phyloP scores from a whole-genome alignment of 1,284 basidiomycete species.

The Ceraceosorus bombacis region DNA sequence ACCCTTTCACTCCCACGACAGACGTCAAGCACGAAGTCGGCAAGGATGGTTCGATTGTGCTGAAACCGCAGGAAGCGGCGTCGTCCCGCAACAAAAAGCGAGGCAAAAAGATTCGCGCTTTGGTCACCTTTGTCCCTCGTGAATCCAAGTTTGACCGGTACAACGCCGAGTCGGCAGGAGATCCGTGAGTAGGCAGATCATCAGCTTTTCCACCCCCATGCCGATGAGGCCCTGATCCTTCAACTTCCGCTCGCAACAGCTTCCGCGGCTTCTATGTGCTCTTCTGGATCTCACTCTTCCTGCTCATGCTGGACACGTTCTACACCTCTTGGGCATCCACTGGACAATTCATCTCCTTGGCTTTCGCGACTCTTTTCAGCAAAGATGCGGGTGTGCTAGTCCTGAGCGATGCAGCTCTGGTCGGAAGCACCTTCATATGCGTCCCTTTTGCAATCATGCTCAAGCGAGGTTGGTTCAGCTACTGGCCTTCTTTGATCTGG shows the following conservation, averaged over 20 bases:
- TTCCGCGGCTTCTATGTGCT: conserved; percentile 47
- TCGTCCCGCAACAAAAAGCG: conserved; percentile 11
- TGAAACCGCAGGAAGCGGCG: conserved; percentile 24
- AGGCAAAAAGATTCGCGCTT: conserved; percentile 29
- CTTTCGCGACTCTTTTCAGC: conserved; percentile 80
- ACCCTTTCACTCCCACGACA: conserved; percentile 1
- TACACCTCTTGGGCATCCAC: conserved; percentile 49
- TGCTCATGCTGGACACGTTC: conserved; percentile 41
- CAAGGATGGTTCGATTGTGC: conserved; percentile 29
- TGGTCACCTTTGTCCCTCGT: conserved; percentile 35
- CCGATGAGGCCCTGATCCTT: background rate
- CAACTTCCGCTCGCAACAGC: background rate
- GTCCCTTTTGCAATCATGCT: conserved; percentile 63
- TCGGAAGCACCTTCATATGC: conserved; percentile 64
- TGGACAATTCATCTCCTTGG: conserved; percentile 67
- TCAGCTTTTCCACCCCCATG: too few species aligned
- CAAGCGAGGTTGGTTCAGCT: conserved; percentile 54
- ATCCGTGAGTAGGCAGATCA: conserved; percentile 13
- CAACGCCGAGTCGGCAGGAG: conserved; percentile 20
- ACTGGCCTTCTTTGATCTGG: conserved; percentile 22
- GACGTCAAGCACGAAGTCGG: conserved; percentile 25
- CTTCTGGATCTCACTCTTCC: conserved; percentile 44
- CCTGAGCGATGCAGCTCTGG: conserved; percentile 72
- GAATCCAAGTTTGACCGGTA: conserved; percentile 34
- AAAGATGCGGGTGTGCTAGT: conserved; percentile 75